These are phyloP conservation scores for Mesembryanthemum crystallinum DNA, from an alignment of 148 eudicot species.

Conservation along the genomic window DNA sequence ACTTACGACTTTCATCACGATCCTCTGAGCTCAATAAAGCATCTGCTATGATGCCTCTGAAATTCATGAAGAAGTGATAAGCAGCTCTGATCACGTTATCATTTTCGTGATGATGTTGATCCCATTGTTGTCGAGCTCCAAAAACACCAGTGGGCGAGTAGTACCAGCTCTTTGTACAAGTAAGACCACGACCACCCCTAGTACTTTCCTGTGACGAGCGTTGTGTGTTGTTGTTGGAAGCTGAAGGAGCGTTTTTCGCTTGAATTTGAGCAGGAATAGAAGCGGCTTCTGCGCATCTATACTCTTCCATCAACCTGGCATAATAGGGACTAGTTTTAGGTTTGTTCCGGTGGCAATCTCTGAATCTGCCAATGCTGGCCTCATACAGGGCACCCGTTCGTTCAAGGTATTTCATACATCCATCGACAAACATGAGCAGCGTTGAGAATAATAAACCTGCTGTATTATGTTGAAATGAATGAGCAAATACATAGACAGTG, in stretches of 20 bases:
- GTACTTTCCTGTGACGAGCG: too few species aligned
- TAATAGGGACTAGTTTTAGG: not conserved
- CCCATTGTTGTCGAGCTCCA: too few species aligned
- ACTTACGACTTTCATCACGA: not conserved
- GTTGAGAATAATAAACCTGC: not conserved
- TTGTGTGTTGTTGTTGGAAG: not conserved
- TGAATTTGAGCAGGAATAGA: not conserved
- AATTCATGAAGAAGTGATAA: slow-evolving; percentile 4
- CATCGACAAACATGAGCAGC: not conserved
- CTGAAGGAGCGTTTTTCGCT: not conserved
- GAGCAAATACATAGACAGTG: not conserved
- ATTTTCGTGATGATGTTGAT: not conserved
- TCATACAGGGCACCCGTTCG: not conserved
- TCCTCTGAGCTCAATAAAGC: slow-evolving; percentile 23
- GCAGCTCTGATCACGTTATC: slow-evolving; percentile 11
- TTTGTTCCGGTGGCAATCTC: not conserved
- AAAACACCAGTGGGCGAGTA: too few species aligned
- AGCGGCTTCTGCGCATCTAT: not conserved
- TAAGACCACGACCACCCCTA: too few species aligned
- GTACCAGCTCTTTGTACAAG: too few species aligned
- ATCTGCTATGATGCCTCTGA: slow-evolving; percentile 32
- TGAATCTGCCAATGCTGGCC: not conserved
- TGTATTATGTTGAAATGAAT: not conserved
- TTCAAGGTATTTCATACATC: not conserved
- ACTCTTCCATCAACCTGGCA: not conserved